Evolutionary conservation across 768 basidiomycete species (phyloP).

Genomic region (Leccinum disarticulatum): DNA sequence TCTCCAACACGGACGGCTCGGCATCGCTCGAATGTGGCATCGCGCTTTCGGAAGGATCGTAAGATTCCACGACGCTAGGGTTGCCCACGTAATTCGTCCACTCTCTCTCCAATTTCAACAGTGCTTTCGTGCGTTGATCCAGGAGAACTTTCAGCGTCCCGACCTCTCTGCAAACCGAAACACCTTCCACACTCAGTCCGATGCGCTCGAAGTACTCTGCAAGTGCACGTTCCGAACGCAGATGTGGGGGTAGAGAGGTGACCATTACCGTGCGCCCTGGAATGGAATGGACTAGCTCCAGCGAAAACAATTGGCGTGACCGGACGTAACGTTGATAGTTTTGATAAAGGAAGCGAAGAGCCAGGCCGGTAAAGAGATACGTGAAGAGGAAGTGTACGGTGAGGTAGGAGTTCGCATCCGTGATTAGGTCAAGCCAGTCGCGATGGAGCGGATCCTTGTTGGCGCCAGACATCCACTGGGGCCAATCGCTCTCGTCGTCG

Average conservation of each 20-base stretch:
- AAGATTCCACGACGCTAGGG: constrained; percentile 81
- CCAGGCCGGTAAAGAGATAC: constrained; percentile 86
- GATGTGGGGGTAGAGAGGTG: constrained; percentile 77
- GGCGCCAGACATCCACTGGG: constrained; percentile 28
- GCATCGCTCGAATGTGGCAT: constrained; percentile 44
- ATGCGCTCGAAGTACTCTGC: constrained; percentile 95
- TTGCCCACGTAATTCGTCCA: constrained; percentile 96
- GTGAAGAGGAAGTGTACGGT: constrained; percentile 91
- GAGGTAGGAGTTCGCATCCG: constrained; percentile 86
- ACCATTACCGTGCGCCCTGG: constrained; percentile 92
- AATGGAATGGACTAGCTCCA: constrained; percentile 94
- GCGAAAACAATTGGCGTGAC: constrained; percentile 88
- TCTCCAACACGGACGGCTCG: constrained; percentile 55
- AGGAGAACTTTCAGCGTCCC: constrained; percentile 68
- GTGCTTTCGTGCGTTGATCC: constrained; percentile 75
- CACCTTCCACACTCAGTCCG: constrained; percentile 86
- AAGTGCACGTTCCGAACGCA: constrained; percentile 80
- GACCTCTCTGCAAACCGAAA: constrained; percentile 84
- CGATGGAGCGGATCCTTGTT: constrained; percentile 35
- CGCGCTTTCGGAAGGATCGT: constrained; percentile 68
- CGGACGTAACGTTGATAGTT: constrained; percentile 90
- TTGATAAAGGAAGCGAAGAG: constrained; percentile 82
- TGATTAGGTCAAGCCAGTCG: constrained; percentile 87
- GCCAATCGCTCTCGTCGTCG: constrained; percentile 48
- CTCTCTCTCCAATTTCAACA: constrained; percentile 75